Percentiles rank a stretch among this genome's conserved stretches.
Conservation (phyloP, 1,139 yeast species). For the Sugiyamaella pinicola region DNA sequence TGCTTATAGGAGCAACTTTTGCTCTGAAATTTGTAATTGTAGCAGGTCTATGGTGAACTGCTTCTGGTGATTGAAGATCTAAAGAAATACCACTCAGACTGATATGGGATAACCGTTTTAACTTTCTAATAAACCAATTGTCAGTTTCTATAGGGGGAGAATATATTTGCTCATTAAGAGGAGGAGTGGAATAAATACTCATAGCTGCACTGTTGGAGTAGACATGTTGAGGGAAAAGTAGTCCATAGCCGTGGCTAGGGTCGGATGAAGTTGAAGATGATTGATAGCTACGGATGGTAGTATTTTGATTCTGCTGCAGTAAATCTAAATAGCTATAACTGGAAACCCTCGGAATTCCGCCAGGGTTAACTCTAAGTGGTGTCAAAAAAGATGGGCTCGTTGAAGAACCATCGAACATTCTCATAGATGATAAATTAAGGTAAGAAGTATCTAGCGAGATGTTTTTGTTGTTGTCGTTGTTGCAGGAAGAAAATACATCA, state of each 20-base stretch:
- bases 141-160: background rate
- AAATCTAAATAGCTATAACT: background rate
- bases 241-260: background rate
- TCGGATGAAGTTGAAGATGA: background rate
- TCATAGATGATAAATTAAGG: slow-evolving; percentile 7
- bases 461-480: background rate
- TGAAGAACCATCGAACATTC: background rate
- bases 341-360: background rate
- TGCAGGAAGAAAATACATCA: background rate
- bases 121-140: background rate
- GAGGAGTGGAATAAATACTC: slow-evolving; percentile 18
- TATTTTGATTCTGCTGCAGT: background rate
- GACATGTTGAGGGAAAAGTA: background rate
- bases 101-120: background rate
- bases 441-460: background rate
- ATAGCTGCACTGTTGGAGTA: background rate
- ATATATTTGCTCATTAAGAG: background rate
- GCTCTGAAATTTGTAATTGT: slow-evolving; percentile 1
- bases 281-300: background rate
- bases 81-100: background rate
- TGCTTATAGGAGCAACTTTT: background rate
- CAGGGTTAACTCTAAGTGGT: background rate
- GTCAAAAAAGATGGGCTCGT: background rate
- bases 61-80: background rate
- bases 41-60: slow-evolving; percentile 1